Conservation (phyloP, 2,329 filamentous ascomycete genomes). For the Talaromyces sp. region DNA sequence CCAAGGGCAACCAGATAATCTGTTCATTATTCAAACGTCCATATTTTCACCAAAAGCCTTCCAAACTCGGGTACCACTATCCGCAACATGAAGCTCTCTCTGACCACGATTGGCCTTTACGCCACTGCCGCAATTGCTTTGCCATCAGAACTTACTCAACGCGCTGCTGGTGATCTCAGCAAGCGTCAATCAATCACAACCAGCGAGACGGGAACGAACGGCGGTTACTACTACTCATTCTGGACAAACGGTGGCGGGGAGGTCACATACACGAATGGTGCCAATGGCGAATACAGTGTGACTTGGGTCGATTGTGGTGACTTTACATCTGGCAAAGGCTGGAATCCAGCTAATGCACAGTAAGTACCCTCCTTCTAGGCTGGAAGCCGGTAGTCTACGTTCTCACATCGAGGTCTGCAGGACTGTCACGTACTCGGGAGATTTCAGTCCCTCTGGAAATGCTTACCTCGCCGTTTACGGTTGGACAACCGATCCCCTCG, state of each 20-base stretch:
- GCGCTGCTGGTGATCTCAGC: not conserved
- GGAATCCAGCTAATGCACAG: conserved; percentile 53
- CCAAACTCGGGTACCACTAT: not conserved
- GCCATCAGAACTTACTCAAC: not conserved
- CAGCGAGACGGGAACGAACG: conserved; percentile 5
- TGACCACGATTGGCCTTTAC: not conserved
- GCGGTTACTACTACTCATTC: conserved; percentile 17
- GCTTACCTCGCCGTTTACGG: conserved; percentile 39
- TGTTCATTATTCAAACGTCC: no score
- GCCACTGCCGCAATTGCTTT: not conserved
- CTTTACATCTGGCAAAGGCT: conserved; percentile 58
- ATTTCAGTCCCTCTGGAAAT: conserved; percentile 32
- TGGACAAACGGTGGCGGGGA: conserved; percentile 23
- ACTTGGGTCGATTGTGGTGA: conserved; percentile 49
- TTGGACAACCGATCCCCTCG: conserved; percentile 38
- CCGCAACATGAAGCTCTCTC: not conserved
- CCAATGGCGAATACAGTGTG: conserved; percentile 43
- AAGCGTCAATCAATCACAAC: conserved; percentile 12
- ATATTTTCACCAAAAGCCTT: no score
- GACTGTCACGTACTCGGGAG: conserved; percentile 29
- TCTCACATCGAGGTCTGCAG: not conserved
- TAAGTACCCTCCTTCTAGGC: conserved; percentile 30
- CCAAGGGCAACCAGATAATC: not conserved
- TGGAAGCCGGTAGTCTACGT: not conserved
- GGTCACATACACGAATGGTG: conserved; percentile 47